These are phyloP conservation scores for Metschnikowia amazonensis DNA, from an alignment of 805 yeast genomes.

Conservation along the genomic window DNA sequence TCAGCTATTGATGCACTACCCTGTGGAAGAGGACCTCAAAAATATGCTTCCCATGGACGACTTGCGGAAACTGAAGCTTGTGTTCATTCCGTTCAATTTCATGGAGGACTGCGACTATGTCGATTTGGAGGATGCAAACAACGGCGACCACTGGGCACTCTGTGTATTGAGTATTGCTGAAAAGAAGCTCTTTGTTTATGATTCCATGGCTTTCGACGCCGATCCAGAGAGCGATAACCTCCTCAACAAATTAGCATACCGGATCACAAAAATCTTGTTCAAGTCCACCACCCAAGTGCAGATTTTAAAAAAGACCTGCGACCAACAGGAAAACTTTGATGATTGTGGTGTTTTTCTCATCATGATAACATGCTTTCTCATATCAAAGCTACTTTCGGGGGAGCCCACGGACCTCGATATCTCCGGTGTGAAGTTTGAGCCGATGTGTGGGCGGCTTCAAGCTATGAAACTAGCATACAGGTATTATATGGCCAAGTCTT, in stretches of 20 bases:
- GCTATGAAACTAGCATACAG: slow-evolving; percentile 12
- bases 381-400: slow-evolving; percentile 24
- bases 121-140: slow-evolving; percentile 54
- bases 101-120: slow-evolving; percentile 35
- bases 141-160: slow-evolving; percentile 78
- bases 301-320: slow-evolving; percentile 36
- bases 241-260: slow-evolving; percentile 21
- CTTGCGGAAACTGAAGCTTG: slow-evolving; percentile 35
- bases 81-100: slow-evolving; percentile 68
- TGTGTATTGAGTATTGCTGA: slow-evolving; percentile 50
- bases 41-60: slow-evolving; percentile 32
- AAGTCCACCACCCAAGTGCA: slow-evolving; percentile 23
- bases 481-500: not conserved
- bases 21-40: slow-evolving; percentile 36
- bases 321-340: slow-evolving; percentile 62
- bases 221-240: slow-evolving; percentile 33
- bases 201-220: slow-evolving; percentile 42
- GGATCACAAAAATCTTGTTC: slow-evolving; percentile 23
- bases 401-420: slow-evolving; percentile 37
- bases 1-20: slow-evolving; percentile 53
- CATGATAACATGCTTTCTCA: slow-evolving; percentile 36
- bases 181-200: slow-evolving; percentile 51
- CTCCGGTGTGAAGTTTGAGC: slow-evolving; percentile 40
- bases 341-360: slow-evolving; percentile 56
- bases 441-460: slow-evolving; percentile 28